Base-by-base conservation (phyloP, 768 basidiomycete species). In the Pisolithus marmoratus region DNA sequence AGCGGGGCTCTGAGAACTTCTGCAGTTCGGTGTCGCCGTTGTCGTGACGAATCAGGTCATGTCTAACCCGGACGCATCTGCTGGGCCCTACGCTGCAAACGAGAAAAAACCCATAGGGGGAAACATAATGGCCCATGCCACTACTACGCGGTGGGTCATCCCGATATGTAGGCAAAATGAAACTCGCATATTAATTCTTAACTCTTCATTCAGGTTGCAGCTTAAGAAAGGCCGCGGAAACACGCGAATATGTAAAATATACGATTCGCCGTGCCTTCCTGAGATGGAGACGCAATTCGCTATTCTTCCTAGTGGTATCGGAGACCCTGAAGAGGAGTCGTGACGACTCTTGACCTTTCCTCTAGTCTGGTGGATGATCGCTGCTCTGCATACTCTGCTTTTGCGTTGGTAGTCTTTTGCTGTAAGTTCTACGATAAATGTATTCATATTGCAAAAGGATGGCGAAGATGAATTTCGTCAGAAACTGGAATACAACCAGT, bases 41-140 rank as follows among this genome's bases (percentile, higher is more conserved):
- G 94, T 99, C 11, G 85, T 97, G 38, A 90, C 91, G 4, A 99
- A 99, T 67, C 96, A 99, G 69, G 96, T 99, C 59, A 96, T 99
- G 82, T 97, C 96, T n/a, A 94, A 85, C 52, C 95, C 96, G 2
- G 96, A 99, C 65, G 93, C 92, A 26, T 82, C 87, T 3, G 91
- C 91, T 45, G 88, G 89, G 12, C 90, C 91, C 19, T 91, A 90
- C 56, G 85, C 85, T 38, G 81, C 82, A 4, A 92, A 96, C 61
- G 89, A 93, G 71, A 95, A 96, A 78, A 99, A 99, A 70, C 96
- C 96, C 15, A 95, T 99, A 50, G 96, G 96, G 43, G 95, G 95
- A 22, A 99, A 99, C 68, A 99, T 99, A 62, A 87, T 99, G 81
- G 96, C 96, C 1, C 96, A 99, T 72, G 96, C 96, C 8, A 94